Base-by-base conservation (phyloP, 2,329 filamentous ascomycete species). In the Hypoxylon sp. region DNA sequence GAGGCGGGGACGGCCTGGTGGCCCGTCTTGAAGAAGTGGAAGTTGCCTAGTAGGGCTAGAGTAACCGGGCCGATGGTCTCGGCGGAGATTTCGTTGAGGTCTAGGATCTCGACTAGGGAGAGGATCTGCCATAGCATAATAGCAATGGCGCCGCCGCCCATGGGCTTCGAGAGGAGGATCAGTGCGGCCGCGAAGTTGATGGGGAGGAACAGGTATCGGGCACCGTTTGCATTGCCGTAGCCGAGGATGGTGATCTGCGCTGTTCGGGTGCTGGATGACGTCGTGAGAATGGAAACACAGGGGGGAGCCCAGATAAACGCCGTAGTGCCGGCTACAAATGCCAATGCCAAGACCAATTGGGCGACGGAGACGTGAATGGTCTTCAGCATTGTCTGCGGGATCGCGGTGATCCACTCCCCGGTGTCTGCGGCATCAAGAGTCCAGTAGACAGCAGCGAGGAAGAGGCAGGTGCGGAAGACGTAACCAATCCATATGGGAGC, bases 11-110 rank as follows among this genome's bases (percentile, higher is more conserved):
- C 92, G 11, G 95, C 95, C 81, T 98, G 95, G 80, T 99, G 96
- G 68, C 96, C 96, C 0, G 96, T 99, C 78, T 97, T 98, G 88
- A 99, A 99, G 84, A 91, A 99, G 83, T 98, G 91, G 80, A 95
- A 97, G 75, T 92, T 93, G 66, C 94, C 96, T 0, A 99, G 88
- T n/a, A 98, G 82, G 10, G 90, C 95, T 27, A 98, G 87, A 69
- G 97, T 86, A 42, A 96, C 84, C 19, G 96, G 94, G 0, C 94
- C 95, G 74, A 98, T 92, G 6, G 93, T 86, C 48, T 89, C 90
- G 53, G 87, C 84, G 15, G 90, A 88, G 42, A 91, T 79, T 67
- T 81, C 79, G 75, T 88, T 87, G 72, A 89, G 82, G 76, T 92
- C 88, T 51, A 91, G 78, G 70, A 91, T 83, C 77, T 92, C 88